phyloP scores from a whole-genome alignment of 257 asterid species.

The Primulina huaijiensis region DNA sequence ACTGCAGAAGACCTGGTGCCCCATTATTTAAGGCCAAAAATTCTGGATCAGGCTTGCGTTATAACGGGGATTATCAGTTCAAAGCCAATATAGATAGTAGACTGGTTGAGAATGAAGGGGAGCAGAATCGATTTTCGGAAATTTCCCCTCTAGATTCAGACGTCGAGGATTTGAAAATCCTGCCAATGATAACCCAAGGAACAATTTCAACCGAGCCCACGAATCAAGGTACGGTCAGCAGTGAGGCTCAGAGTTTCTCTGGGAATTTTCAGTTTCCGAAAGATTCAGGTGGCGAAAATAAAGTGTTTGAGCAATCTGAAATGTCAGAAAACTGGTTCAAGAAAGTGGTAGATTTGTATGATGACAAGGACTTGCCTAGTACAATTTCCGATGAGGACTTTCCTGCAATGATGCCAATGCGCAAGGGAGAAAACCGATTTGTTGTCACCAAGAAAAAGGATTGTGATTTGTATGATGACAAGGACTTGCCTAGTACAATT shows the following conservation, averaged over 20 bases:
- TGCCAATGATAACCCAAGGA: slow-evolving; percentile 6
- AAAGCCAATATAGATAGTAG: slow-evolving; percentile 26
- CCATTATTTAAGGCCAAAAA: slow-evolving; percentile 30
- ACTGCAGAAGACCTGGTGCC: slow-evolving; percentile 58
- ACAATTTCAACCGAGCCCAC: slow-evolving; percentile 24
- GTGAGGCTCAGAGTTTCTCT: slow-evolving; percentile 23
- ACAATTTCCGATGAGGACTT: slow-evolving; percentile 70
- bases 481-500: slow-evolving; percentile 58
- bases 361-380: slow-evolving; percentile 61
- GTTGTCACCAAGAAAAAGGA: slow-evolving; percentile 73
- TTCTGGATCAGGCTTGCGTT: slow-evolving; percentile 33
- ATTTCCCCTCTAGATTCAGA: slow-evolving; percentile 26
- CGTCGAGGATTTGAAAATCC: slow-evolving; percentile 18
- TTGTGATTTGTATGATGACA: slow-evolving; percentile 68
- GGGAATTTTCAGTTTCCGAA: slow-evolving; percentile 28
- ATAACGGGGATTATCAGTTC: slow-evolving; percentile 20
- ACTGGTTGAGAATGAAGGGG: slow-evolving; percentile 37
- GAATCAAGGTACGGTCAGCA: slow-evolving; percentile 28
- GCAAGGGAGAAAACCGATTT: slow-evolving; percentile 73
- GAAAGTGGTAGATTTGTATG: slow-evolving; percentile 65
- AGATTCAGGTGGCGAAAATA: slow-evolving; percentile 28
- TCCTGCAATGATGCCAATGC: slow-evolving; percentile 82
- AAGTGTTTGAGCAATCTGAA: slow-evolving; percentile 46
- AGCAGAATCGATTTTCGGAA: slow-evolving; percentile 34
- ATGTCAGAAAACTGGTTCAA: slow-evolving; percentile 67